Base-by-base conservation (phyloP, 2,329 filamentous ascomycete species). In the Scytalidium sp. region DNA sequence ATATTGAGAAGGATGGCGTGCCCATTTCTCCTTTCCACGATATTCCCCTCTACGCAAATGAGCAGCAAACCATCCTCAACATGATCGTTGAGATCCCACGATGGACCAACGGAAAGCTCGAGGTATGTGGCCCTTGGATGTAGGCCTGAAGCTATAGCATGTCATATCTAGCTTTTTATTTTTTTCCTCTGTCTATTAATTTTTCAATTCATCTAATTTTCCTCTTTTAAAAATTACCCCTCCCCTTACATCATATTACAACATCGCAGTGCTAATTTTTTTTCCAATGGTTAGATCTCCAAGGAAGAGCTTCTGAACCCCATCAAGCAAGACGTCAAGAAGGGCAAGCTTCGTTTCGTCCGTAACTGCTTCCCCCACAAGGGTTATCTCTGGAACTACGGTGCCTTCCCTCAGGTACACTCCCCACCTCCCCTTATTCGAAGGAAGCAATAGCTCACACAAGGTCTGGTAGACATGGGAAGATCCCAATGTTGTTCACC, bases 351-450 rank as follows among this genome's bases (percentile, higher is more conserved):
- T 67, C 90, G 94, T 69, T 99, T 87, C 72, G 94, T 99, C 71
- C 91, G 94, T 78, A 99, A 99, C 87, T 99, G 94, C 87, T 99
- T 99, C 84, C 94, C 94, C 65, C 94, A 99, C 88, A 97, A 99
- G 85, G 94, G 94, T 62, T 99, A 99, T 77, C 90, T 99, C 65
- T 99, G 94, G 94, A 99, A 99, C 85, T 99, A 99, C 78, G 94
- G 94, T 78, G 92, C 92, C 74, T 97, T 99, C 86, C 94, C 94
- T 66, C 90, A 94, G 81, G 90, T 94, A 81, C 69, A 80, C 55
- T 20, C 41, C 41, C 39, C 27, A 46, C 22, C 41, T 19, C 32
- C 22, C 23, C 23, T 41, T 32, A 40, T 4, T 20, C 21, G 45
- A n/a, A 36, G 8, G 41, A 10, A 39, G 39, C 21, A 46, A 20